A percentile compares a stretch with the other conserved stretches of the same genome.
These are phyloP conservation scores for Rickenella mellea DNA, from an alignment of 768 basidiomycete species.

Conservation along the genomic window DNA sequence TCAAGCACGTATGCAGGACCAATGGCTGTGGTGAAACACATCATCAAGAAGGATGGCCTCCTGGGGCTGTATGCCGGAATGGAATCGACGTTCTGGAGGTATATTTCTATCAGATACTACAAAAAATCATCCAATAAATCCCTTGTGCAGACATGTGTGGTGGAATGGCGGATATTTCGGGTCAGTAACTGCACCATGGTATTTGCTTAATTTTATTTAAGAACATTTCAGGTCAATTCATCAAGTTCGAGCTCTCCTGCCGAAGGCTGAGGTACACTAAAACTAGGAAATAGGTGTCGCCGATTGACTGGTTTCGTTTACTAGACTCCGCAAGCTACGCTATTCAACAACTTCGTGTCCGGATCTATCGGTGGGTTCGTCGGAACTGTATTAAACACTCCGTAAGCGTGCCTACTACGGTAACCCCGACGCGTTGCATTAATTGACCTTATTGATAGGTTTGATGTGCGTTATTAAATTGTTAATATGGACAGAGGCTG, in stretches of 20 bases:
- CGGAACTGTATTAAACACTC: conserved; percentile 88
- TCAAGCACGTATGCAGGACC: conserved; percentile 84
- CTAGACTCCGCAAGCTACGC: conserved; percentile 55
- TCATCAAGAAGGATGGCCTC: conserved; percentile 68
- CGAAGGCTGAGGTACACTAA: conserved; percentile 67
- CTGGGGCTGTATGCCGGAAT: conserved; percentile 89
- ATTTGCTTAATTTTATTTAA: neutral
- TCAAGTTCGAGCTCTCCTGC: conserved; percentile 70
- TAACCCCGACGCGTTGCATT: neutral
- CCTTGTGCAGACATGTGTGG: conserved; percentile 53
- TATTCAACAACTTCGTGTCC: conserved; percentile 89
- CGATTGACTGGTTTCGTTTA: neutral
- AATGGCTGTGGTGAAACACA: conserved; percentile 78
- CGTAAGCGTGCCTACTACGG: conserved; percentile 34
- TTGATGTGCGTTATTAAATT: conserved; percentile 6
- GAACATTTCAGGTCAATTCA: conserved; percentile 46
- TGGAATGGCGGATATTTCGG: conserved; percentile 98
- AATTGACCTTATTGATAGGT: conserved; percentile 2
- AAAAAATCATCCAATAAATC: neutral
- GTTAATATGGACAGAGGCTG: neutral
- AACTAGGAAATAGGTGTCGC: neutral
- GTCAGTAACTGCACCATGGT: conserved; percentile 11
- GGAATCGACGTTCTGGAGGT: conserved; percentile 98
- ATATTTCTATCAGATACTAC: neutral
- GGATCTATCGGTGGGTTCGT: conserved; percentile 85